Base-by-base conservation (phyloP, 257 asterid species). In the Echites panduratus region DNA sequence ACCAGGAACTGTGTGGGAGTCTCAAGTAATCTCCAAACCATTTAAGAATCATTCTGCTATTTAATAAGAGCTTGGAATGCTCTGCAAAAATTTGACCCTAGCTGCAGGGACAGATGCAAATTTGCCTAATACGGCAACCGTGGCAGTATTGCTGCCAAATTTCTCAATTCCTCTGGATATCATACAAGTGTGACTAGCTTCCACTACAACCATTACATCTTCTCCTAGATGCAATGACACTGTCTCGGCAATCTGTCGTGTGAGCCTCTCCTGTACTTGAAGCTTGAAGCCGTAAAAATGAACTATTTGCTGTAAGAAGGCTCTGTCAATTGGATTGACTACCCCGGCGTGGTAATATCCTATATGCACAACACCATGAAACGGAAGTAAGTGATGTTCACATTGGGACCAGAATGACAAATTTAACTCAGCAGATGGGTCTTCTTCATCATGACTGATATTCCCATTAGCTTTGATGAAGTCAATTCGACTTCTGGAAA, bases 101-200 rank as follows among this genome's bases (percentile, higher is more conserved):
- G 90, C 84, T 6, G 81, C 70, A 54, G 97, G 75, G 71, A 91
- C 96, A 0, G 86, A 82, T 2, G 97, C 85, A 78, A 89, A 94
- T 70, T 87, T 86, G 70, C 99, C 99, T 77, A 91, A 72, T 9
- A 88, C 96, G 53, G 97, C 99, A 72, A 89, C 77, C 1, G 99
- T 89, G 35, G 93, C 96, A 5, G 98, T 94, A 73, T 83, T 94
- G 77, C 99, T 89, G 48, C 97, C 98, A 17, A 86, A 79, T 86
- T 94, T 94, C 84, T 94, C 96, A 26, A 94, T 87, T 27, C 98
- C 99, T 71, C 97, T 78, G 50, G 99, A 79, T 47, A 94, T 89
- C 99, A 91, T 94, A 78, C 99, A 94, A n/a, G 93, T 94, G 72
- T 94, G 99, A 62, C 77, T 87, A 57, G 99, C 99, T 79, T 91